phyloP scores from a whole-genome alignment of 148 eudicot genomes.

The Diospyros kaki region DNA sequence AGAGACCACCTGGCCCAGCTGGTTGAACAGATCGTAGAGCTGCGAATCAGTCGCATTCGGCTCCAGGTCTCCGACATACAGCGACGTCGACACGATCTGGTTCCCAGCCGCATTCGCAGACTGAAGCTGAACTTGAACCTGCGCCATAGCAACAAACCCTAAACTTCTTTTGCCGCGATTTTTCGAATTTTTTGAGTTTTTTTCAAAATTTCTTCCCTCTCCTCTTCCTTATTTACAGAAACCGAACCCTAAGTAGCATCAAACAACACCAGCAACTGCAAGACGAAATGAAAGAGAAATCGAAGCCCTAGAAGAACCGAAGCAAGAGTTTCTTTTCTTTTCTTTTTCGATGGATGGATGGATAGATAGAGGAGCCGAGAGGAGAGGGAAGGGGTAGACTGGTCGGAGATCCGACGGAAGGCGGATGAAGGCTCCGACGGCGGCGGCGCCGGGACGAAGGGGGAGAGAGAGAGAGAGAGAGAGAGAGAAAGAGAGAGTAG shows the following conservation, averaged over 20 bases:
- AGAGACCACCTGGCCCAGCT: constrained; percentile 57
- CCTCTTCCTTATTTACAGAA: constrained; percentile 53
- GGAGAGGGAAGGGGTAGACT: too few relatives aligned
- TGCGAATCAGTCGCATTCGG: constrained; percentile 48
- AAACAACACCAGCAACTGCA: background rate
- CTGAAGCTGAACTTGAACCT: constrained; percentile 45
- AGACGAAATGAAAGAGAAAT: background rate
- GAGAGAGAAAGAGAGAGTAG: too few relatives aligned
- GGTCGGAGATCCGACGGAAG: too few relatives aligned
- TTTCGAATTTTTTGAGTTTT: background rate
- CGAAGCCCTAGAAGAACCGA: background rate
- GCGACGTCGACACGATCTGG: constrained; percentile 48
- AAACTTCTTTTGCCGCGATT: constrained; percentile 6
- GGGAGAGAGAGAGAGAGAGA: too few relatives aligned
- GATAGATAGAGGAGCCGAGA: too few relatives aligned
- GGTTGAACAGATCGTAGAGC: constrained; percentile 49
- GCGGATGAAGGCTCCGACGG: too few relatives aligned
- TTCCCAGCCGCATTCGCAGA: constrained; percentile 22
- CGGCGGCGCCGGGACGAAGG: too few relatives aligned
- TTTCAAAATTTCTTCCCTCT: constrained; percentile 19
- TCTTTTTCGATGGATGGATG: background rate
- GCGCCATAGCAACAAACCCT: constrained; percentile 36
- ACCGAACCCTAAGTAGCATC: constrained; percentile 10
- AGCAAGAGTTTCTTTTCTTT: constrained; percentile 22
- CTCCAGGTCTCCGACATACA: constrained; percentile 76